These are phyloP conservation scores for Kluyveromyces aestuarii DNA, from an alignment of 805 yeast genomes.

Conservation along the genomic window DNA sequence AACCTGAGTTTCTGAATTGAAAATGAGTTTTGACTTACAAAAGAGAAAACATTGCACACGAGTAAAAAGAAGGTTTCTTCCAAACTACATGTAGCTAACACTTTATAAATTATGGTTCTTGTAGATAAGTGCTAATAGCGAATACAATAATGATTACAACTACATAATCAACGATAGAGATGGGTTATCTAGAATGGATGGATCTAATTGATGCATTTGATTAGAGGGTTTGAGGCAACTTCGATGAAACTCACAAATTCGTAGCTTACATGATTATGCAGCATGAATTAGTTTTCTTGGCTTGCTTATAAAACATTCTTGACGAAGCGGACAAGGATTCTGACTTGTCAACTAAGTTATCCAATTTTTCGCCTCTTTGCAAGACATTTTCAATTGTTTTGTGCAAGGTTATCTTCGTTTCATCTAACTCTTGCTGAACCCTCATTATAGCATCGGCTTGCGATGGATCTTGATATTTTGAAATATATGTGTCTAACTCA, in stretches of 20 bases:
- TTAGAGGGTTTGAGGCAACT: too few relatives aligned
- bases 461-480: conserved; percentile 89
- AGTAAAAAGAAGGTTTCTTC: neutral
- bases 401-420: conserved; percentile 91
- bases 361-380: conserved; percentile 94
- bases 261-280: conserved; percentile 55
- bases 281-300: conserved; percentile 89
- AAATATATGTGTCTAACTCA: conserved; percentile 58
- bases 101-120: neutral
- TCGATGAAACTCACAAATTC: neutral
- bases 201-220: too few relatives aligned
- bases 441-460: conserved; percentile 96
- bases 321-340: conserved; percentile 85
- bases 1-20: too few relatives aligned
- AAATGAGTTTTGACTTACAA: too few relatives aligned
- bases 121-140: neutral
- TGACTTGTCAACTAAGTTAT: conserved; percentile 87
- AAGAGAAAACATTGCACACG: neutral
- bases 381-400: conserved; percentile 90
- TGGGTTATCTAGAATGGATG: too few relatives aligned
- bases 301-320: conserved; percentile 93
- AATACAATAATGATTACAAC: neutral
- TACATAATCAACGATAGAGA: too few relatives aligned
- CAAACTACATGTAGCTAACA: neutral
- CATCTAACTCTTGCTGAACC: conserved; percentile 96